Evolutionary conservation across 192 early-diverging fungal genomes (phyloP).

Genomic region (Ambispora gerdemannii): DNA sequence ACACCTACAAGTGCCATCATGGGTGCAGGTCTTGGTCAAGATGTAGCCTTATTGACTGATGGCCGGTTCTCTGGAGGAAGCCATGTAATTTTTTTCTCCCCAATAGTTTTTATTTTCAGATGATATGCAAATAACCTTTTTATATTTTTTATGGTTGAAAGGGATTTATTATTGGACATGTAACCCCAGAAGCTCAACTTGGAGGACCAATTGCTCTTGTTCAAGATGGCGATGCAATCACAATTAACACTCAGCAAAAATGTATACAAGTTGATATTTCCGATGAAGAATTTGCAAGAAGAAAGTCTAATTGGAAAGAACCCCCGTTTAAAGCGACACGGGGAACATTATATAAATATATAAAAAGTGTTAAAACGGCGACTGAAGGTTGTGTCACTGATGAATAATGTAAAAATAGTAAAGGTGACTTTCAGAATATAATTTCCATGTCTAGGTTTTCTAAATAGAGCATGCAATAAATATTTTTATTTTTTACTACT

Average conservation of each 20-base stretch:
- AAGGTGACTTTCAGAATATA: background rate
- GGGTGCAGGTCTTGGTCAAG: constrained; percentile 97
- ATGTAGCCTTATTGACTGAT: constrained; percentile 96
- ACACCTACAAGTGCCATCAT: constrained; percentile 97
- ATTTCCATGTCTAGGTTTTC: background rate
- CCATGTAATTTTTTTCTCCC: constrained; percentile 58
- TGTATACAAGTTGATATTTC: constrained; percentile 74
- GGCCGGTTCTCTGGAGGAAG: constrained; percentile 98
- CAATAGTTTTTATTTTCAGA: background rate
- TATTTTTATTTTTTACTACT: background rate
- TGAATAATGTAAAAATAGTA: constrained; percentile 50
- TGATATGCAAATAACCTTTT: no score
- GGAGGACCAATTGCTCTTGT: constrained; percentile 96
- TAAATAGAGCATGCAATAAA: background rate
- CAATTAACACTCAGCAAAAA: constrained; percentile 81
- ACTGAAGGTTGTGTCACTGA: constrained; percentile 85
- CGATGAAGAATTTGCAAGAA: constrained; percentile 71
- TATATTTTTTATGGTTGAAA: constrained; percentile 31
- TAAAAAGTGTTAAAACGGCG: constrained; percentile 79
- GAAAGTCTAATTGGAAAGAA: constrained; percentile 71
- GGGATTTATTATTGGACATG: constrained; percentile 99
- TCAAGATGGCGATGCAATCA: constrained; percentile 82
- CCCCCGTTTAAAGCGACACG: constrained; percentile 83
- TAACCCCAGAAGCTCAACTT: constrained; percentile 95
- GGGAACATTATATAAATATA: constrained; percentile 93